Percentiles rank a stretch among this genome's conserved stretches.
Evolutionary conservation across 2,329 filamentous ascomycete species (phyloP).

Genomic region (Pseudocercospora fuligena): DNA sequence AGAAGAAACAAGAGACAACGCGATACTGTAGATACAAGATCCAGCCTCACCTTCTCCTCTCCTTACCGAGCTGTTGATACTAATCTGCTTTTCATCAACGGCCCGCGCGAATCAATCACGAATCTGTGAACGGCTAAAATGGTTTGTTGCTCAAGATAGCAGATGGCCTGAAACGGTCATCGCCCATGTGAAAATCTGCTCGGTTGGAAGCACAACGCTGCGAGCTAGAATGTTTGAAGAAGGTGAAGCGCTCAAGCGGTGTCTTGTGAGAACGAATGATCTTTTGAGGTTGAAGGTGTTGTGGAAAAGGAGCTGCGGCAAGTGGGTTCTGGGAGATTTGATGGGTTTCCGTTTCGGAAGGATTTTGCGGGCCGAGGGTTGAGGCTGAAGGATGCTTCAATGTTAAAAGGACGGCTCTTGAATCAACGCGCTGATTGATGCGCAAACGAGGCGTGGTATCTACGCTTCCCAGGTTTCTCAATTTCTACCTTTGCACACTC

Average conservation of each 20-base stretch:
- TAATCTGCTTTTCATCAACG: background rate
- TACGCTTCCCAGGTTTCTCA: too few relatives aligned
- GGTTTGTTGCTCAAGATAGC: too few relatives aligned
- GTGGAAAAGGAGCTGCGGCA: background rate
- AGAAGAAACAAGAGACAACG: background rate
- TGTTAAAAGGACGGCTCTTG: too few relatives aligned
- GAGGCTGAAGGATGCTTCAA: too few relatives aligned
- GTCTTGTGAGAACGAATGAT: background rate
- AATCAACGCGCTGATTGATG: too few relatives aligned
- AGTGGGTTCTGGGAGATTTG: background rate
- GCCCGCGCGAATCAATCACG: constrained; percentile 2
- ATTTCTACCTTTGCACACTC: background rate
- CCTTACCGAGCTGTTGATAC: background rate
- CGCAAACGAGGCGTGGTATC: too few relatives aligned
- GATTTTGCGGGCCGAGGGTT: too few relatives aligned
- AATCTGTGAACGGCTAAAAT: background rate
- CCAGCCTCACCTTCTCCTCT: background rate
- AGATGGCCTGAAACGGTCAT: too few relatives aligned
- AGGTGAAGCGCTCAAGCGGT: background rate
- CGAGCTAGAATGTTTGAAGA: background rate
- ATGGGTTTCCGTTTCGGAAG: too few relatives aligned
- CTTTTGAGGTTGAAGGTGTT: background rate
- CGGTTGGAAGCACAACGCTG: too few relatives aligned
- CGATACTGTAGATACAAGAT: too few relatives aligned
- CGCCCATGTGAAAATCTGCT: too few relatives aligned